Conservation (phyloP, 768 basidiomycete species). For the Paxillus ammoniavirescens region DNA sequence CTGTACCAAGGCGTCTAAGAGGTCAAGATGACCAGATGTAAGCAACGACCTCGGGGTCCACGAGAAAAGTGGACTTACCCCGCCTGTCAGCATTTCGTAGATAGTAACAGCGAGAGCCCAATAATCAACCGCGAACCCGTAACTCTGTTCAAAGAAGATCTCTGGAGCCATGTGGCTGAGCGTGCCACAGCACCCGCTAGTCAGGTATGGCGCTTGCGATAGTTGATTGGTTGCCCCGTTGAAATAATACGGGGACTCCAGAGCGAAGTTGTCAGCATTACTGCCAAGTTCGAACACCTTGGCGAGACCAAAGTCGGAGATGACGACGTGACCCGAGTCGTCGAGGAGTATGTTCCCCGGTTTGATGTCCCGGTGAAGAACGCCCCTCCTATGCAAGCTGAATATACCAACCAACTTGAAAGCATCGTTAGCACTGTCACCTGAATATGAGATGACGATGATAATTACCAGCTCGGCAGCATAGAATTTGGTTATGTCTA, state of each 20-base stretch:
- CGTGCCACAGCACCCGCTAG: constrained; percentile 5
- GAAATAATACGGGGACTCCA: constrained; percentile 3
- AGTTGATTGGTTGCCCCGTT: background rate
- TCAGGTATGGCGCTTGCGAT: constrained; percentile 5
- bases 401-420: constrained; percentile 30
- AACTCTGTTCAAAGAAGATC: background rate
- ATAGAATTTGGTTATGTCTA: constrained; percentile 3
- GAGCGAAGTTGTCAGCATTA: background rate
- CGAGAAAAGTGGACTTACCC: background rate
- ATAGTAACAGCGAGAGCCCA: constrained; percentile 12
- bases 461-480: constrained; percentile 8
- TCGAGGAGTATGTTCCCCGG: constrained; percentile 62
- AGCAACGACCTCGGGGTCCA: background rate
- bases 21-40: background rate
- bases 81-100: constrained; percentile 9
- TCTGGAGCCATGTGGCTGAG: constrained; percentile 11
- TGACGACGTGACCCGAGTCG: constrained; percentile 47
- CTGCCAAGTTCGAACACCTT: constrained; percentile 13
- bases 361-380: constrained; percentile 70
- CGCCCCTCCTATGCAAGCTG: constrained; percentile 55
- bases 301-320: constrained; percentile 65
- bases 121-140: constrained; percentile 13
- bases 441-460: background rate
- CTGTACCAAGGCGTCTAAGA: background rate
- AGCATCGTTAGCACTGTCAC: background rate